Percentiles rank a stretch among this genome's conserved stretches.
Conservation (phyloP, 2,329 filamentous ascomycete species). For the Fusarium dlaminii region DNA sequence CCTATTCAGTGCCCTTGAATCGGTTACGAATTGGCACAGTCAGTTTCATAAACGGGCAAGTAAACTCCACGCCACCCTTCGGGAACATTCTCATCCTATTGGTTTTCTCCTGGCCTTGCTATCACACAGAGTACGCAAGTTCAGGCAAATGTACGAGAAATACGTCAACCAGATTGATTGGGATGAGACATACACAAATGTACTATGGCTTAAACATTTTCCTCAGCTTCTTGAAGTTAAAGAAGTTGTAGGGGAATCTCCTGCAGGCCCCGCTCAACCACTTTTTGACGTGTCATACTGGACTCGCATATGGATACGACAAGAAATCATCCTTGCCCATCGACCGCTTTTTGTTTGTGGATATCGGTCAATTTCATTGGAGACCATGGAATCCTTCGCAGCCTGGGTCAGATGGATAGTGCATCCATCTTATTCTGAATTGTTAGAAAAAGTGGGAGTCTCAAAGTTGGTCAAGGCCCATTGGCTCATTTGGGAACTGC, state of each 20-base stretch:
- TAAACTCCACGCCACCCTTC: neutral
- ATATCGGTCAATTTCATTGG: neutral
- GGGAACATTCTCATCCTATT: neutral
- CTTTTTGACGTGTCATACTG: neutral
- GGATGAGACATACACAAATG: neutral
- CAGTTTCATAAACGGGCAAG: neutral
- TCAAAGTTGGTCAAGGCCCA: neutral
- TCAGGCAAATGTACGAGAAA: neutral
- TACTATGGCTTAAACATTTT: neutral
- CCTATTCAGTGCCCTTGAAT: too few relatives aligned
- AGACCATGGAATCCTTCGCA: neutral
- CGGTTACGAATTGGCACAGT: neutral
- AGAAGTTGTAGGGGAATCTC: neutral
- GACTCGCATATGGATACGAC: constrained; percentile 10
- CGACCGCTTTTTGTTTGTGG: constrained; percentile 4
- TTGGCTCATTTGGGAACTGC: neutral
- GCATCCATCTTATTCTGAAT: neutral
- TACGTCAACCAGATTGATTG: neutral
- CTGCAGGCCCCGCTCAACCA: neutral
- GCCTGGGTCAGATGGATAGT: neutral
- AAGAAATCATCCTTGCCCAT: constrained; percentile 6
- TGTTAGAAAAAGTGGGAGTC: neutral
- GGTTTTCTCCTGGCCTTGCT: neutral
- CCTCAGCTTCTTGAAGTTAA: neutral
- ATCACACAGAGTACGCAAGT: neutral